Conservation (phyloP, 371 early-diverging fungal genomes). For the Mortierella sp. region DNA sequence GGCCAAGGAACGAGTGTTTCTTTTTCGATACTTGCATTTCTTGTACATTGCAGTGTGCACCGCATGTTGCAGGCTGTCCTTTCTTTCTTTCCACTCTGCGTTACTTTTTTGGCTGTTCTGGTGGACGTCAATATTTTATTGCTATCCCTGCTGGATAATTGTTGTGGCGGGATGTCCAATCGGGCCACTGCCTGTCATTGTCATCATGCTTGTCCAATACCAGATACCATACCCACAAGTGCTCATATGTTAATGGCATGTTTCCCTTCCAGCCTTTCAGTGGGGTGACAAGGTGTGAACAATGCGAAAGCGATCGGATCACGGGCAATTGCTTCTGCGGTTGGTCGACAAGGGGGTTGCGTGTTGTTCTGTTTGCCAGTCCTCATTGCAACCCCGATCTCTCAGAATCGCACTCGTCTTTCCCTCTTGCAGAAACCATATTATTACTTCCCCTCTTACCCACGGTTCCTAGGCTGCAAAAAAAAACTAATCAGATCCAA, state of each 20-base stretch:
- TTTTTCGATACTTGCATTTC: too few relatives aligned
- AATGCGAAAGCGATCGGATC: background rate
- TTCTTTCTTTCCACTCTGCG: background rate
- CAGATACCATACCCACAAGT: background rate
- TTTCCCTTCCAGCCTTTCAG: background rate
- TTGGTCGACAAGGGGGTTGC: slow-evolving; percentile 4
- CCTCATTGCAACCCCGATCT: slow-evolving; percentile 8
- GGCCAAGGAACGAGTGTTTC: background rate
- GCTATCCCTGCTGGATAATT: background rate
- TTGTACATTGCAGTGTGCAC: too few relatives aligned
- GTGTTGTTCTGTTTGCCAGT: background rate
- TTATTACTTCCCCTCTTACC: background rate
- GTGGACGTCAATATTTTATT: too few relatives aligned
- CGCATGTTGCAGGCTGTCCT: background rate
- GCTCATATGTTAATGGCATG: background rate
- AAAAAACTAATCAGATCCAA: background rate
- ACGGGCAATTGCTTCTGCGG: slow-evolving; percentile 8
- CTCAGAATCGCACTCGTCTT: background rate
- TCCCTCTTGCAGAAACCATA: background rate
- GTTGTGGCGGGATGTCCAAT: background rate
- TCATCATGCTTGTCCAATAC: background rate
- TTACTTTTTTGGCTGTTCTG: background rate
- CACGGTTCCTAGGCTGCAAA: background rate
- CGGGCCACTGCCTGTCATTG: background rate
- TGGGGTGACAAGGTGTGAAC: background rate